Evolutionary conservation across 768 basidiomycete species (phyloP).

Genomic region (Phlebiopsis flavidoalba): DNA sequence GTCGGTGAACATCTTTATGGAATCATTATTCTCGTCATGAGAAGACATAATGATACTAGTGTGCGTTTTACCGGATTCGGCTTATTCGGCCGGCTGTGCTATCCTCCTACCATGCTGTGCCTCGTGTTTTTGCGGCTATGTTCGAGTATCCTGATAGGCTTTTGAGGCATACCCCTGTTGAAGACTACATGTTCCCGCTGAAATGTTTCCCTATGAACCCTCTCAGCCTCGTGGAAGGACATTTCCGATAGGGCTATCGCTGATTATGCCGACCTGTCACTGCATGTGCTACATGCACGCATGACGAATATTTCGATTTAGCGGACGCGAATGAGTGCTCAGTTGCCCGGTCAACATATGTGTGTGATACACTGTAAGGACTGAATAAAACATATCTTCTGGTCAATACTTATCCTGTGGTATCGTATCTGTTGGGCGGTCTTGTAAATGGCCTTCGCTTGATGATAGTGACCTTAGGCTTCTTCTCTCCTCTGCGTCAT

Average conservation of each 20-base stretch:
- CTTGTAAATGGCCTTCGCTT: too few relatives aligned
- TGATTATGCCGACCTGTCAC: background rate
- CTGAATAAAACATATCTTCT: too few relatives aligned
- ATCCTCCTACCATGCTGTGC: too few relatives aligned
- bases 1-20: background rate
- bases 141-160: slow-evolving; percentile 13
- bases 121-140: slow-evolving; percentile 8
- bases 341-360: too few relatives aligned
- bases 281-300: too few relatives aligned
- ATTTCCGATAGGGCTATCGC: background rate
- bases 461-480: too few relatives aligned
- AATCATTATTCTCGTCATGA: background rate
- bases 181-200: slow-evolving; percentile 11
- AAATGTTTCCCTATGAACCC: slow-evolving; percentile 17
- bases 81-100: too few relatives aligned
- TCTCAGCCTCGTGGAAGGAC: slow-evolving; percentile 2
- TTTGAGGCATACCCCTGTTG: background rate
- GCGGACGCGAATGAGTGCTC: too few relatives aligned
- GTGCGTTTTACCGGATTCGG: background rate
- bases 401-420: too few relatives aligned
- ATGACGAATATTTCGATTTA: background rate
- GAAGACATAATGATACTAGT: background rate
- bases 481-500: too few relatives aligned
- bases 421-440: too few relatives aligned
- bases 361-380: too few relatives aligned